Percentiles rank a stretch among this genome's conserved stretches.
Evolutionary conservation across 2,329 filamentous ascomycete species (phyloP).

Genomic region (Uncinocarpus reesii): DNA sequence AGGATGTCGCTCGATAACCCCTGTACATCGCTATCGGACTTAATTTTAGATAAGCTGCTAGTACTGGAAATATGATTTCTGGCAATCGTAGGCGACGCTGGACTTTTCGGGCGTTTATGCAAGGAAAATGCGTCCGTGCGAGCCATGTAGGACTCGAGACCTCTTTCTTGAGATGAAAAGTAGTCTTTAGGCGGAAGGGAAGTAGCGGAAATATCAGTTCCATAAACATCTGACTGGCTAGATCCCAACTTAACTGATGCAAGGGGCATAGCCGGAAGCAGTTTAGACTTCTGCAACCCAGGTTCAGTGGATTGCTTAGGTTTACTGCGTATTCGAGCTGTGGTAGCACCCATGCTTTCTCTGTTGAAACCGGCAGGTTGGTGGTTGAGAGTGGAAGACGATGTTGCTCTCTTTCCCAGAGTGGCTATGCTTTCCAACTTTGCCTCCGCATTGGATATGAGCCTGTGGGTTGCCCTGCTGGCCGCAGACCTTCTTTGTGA

Average conservation of each 20-base stretch:
- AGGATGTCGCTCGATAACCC: constrained; percentile 25
- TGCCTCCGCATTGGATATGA: constrained; percentile 24
- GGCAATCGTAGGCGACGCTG: constrained; percentile 31
- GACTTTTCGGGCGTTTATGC: constrained; percentile 32
- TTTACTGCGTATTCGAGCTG: neutral
- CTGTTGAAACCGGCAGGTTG: neutral
- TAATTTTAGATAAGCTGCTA: constrained; percentile 35
- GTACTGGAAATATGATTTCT: constrained; percentile 36
- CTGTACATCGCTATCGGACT: constrained; percentile 33
- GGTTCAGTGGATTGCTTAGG: neutral
- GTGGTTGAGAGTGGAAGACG: neutral
- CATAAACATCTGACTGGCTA: neutral
- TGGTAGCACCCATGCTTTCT: neutral
- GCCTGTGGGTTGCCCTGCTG: constrained; percentile 28
- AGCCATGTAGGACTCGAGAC: constrained; percentile 32
- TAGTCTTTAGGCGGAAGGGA: neutral
- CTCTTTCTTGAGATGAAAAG: constrained; percentile 27
- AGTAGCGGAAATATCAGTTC: neutral
- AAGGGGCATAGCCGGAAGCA: constrained; percentile 5
- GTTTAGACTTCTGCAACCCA: neutral
- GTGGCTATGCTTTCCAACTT: constrained; percentile 18
- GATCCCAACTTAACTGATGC: neutral
- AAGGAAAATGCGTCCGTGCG: constrained; percentile 37
- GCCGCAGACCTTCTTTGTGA: constrained; percentile 19
- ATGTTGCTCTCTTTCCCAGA: neutral